Evolutionary conservation across 2,329 filamentous ascomycete species (phyloP).

Genomic region (Ophiostoma novo-ulmi): DNA sequence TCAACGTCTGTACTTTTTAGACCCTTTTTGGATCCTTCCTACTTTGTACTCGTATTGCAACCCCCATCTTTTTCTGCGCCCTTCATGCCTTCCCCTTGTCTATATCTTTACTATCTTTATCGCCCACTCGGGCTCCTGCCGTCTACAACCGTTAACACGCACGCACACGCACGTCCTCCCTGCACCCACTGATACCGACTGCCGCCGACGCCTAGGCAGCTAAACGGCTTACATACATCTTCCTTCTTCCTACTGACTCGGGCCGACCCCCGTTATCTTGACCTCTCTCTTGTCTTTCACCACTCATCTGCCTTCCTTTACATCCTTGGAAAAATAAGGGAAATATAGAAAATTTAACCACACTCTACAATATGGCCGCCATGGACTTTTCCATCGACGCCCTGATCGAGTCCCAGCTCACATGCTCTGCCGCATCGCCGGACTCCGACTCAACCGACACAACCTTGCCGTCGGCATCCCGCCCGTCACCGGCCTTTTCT

Average conservation of each 20-base stretch:
- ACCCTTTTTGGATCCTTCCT: no score
- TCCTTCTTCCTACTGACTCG: background rate
- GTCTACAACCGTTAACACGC: background rate
- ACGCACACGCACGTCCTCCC: background rate
- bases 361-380: background rate
- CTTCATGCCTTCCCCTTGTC: constrained; percentile 7
- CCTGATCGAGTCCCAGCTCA: constrained; percentile 17
- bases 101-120: background rate
- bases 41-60: background rate
- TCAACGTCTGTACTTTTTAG: background rate
- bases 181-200: background rate
- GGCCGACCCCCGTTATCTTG: background rate
- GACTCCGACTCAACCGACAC: background rate
- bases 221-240: constrained; percentile 13
- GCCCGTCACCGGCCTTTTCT: background rate
- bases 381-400: constrained; percentile 20
- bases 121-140: background rate
- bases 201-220: constrained; percentile 8
- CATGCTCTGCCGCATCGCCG: constrained; percentile 2
- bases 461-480: background rate
- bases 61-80: background rate
- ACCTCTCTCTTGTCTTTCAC: background rate
- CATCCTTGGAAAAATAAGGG: background rate
- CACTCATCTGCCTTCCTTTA: background rate
- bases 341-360: background rate